phyloP scores from a whole-genome alignment of 768 basidiomycete genomes.

The Calocera cornea region DNA sequence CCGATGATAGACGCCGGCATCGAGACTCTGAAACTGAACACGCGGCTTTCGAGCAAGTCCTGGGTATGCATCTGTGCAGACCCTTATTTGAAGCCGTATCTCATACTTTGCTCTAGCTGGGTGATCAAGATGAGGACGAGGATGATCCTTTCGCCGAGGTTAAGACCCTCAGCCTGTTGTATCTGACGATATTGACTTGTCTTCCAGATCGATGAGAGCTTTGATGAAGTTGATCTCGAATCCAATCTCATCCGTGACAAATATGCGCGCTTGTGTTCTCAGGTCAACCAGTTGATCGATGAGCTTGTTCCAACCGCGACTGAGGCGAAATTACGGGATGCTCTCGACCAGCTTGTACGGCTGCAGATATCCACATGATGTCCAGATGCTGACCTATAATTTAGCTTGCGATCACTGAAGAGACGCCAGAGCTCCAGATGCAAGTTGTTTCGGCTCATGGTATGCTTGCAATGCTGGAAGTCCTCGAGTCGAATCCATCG shows the following conservation, averaged over 20 bases:
- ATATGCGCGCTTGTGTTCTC: constrained; percentile 69
- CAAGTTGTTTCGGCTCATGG: constrained; percentile 90
- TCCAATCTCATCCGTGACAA: constrained; percentile 88
- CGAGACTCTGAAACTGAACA: constrained; percentile 72
- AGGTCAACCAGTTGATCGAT: constrained; percentile 75
- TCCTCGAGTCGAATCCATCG: constrained; percentile 74
- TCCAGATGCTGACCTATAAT: too few species aligned
- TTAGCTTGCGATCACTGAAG: constrained; percentile 61
- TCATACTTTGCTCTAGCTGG: constrained; percentile 36
- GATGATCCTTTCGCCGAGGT: constrained; percentile 96
- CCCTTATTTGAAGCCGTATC: background rate
- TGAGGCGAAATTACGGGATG: constrained; percentile 69
- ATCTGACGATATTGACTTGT: background rate
- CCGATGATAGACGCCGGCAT: constrained; percentile 36
- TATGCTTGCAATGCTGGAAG: constrained; percentile 87
- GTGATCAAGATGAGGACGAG: constrained; percentile 74
- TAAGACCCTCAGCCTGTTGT: constrained; percentile 9
- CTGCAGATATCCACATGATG: too few species aligned
- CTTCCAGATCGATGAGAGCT: constrained; percentile 79
- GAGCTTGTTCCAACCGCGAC: constrained; percentile 68
- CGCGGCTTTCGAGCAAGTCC: constrained; percentile 74
- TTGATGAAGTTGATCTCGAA: constrained; percentile 81
- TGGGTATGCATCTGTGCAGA: constrained; percentile 71
- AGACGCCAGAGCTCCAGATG: constrained; percentile 69
- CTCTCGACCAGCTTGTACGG: constrained; percentile 74